Evolutionary conservation across 169 alveolate genomes (phyloP).

Genomic region (Plasmodium fragile): DNA sequence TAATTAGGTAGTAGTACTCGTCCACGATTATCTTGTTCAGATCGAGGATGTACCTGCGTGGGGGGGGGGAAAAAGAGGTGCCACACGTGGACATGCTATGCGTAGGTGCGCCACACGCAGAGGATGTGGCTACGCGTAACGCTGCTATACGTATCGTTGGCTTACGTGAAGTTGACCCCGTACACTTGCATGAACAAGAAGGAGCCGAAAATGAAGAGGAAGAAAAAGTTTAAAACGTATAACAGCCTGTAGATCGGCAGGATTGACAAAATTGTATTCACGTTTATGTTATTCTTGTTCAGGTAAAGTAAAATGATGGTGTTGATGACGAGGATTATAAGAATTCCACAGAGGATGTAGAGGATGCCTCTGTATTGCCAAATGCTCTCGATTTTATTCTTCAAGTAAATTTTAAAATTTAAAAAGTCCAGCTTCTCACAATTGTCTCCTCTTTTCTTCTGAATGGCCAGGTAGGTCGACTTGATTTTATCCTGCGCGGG

Average conservation of each 20-base stretch:
- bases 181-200: constrained; percentile 49
- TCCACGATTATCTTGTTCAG: constrained; percentile 63
- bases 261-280: constrained; percentile 21
- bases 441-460: constrained; percentile 51
- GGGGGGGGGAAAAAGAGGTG: neutral
- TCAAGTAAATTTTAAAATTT: constrained; percentile 54
- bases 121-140: no score
- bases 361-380: constrained; percentile 31
- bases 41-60: constrained; percentile 49
- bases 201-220: constrained; percentile 54
- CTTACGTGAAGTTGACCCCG: constrained; percentile 71
- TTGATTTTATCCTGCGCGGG: constrained; percentile 33
- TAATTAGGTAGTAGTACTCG: constrained; percentile 64
- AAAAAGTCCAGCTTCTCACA: constrained; percentile 39
- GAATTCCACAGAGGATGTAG: constrained; percentile 28
- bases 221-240: constrained; percentile 56
- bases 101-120: neutral
- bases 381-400: constrained; percentile 45
- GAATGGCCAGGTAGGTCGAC: constrained; percentile 43
- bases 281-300: constrained; percentile 42
- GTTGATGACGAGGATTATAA: constrained; percentile 33
- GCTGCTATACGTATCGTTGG: neutral
- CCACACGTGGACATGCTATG: neutral
- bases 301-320: constrained; percentile 28
- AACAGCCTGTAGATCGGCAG: constrained; percentile 44